Evolutionary conservation across 495 filamentous ascomycete genomes (phyloP), one percentile per base, ranked within the genome.

Genomic region (Aspergillus baeticus): DNA sequence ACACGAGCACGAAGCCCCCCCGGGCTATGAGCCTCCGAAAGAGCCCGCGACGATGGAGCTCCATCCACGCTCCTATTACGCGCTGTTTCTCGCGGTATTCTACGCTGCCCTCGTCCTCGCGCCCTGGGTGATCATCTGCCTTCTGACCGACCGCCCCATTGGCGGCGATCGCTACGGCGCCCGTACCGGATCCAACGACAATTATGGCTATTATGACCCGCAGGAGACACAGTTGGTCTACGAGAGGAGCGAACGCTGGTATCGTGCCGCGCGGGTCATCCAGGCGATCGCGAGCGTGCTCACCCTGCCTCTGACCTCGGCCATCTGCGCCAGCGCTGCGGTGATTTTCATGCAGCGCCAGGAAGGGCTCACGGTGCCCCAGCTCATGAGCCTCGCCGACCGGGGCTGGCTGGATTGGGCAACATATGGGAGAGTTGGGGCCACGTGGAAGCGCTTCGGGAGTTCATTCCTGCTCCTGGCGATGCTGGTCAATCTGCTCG

Each of bases 271-370:
- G 2, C 64, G 46, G 33, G 61, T 65, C 2, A 33, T 66, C 11
- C 63, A 64, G 17, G 54, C 63, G 0, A 60, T 71, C 33, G 47
- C 59, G 0, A 43, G 36, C 11, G 58, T 66, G 1, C 22, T 69
- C n/a, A 62, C 57, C 4, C 60, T 73, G 18, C 70, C 70, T 3
- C 44, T 69, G 49, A 63, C 65, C 0, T 66, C 68, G 3, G 55
- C 63, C 2, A 58, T 70, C 18, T 69, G 66, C 54, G 60, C 68
- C 2, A 60, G 57, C 23, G 64, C 66, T 2, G 66, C 62, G 5
- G 66, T 66, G 2, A 46, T 65, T 23, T 73, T 58, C 23, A 29
- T 64, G 14, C 70, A 71, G 56, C 54, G 57, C 43, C 23, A 37
- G 22, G 18, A 23, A 7, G 6, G 31, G 6, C 35, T 63, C 35